phyloP scores from a whole-genome alignment of 257 asterid genomes.

The Ehretia macrophylla region DNA sequence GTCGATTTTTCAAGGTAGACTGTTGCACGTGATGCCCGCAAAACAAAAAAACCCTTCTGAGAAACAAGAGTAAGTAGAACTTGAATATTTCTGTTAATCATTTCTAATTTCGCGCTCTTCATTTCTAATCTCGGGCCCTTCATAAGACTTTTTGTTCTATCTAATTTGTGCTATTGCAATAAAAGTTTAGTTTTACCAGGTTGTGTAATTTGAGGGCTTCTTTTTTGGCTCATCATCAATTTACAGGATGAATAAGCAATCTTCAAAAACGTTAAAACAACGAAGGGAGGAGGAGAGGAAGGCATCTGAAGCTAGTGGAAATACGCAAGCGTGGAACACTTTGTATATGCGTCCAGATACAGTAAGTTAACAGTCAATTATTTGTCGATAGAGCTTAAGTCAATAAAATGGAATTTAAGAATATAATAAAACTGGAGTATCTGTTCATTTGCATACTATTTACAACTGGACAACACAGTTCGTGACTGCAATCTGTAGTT shows the following conservation, averaged over 20 bases:
- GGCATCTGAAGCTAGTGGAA: constrained; percentile 84
- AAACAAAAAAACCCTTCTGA: constrained; percentile 45
- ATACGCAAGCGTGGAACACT: constrained; percentile 81
- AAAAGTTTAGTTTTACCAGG: too few relatives aligned
- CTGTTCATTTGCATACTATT: too few relatives aligned
- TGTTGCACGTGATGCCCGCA: constrained; percentile 90
- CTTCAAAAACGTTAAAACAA: constrained; percentile 66
- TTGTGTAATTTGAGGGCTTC: neutral
- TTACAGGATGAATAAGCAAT: constrained; percentile 40
- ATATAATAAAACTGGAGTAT: too few relatives aligned
- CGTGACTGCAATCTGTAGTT: too few relatives aligned
- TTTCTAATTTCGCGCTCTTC: too few relatives aligned
- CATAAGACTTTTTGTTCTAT: too few relatives aligned
- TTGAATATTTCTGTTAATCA: too few relatives aligned
- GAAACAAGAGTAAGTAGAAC: constrained; percentile 50
- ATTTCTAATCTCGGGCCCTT: too few relatives aligned
- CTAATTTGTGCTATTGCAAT: too few relatives aligned
- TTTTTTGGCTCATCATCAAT: constrained; percentile 1
- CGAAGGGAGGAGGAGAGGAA: constrained; percentile 65
- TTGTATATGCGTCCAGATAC: constrained; percentile 91
- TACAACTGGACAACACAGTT: too few relatives aligned
- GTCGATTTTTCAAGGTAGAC: constrained; percentile 86
- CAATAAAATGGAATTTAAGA: neutral
- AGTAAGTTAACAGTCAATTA: constrained; percentile 36
- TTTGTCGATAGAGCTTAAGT: neutral